These are phyloP conservation scores for Dictyostelium intermedium DNA, from an alignment of 78 protist genomes.

Conservation along the genomic window DNA sequence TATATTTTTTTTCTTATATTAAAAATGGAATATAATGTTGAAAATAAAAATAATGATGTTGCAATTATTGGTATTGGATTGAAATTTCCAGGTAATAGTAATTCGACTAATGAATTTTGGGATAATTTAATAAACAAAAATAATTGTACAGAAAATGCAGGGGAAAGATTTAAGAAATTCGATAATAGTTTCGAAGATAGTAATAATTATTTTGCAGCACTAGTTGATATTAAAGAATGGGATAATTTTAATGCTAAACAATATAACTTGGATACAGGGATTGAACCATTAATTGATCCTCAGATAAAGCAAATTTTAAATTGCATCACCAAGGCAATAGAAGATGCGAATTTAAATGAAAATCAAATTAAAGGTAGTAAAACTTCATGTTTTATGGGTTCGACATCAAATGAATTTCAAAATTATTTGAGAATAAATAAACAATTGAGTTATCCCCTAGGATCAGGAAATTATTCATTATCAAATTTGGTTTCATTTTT, in stretches of 20 bases:
- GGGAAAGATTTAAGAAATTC: not conserved
- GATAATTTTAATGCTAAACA: not conserved
- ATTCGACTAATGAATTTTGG: not conserved
- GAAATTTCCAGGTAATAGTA: not conserved
- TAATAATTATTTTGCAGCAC: not conserved
- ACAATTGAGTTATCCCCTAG: not conserved
- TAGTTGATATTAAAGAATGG: not conserved
- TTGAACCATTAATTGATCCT: not conserved
- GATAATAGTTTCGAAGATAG: not conserved
- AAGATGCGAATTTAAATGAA: not conserved
- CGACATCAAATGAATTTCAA: not conserved
- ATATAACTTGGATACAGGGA: not conserved
- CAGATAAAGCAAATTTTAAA: not conserved
- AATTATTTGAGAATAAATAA: not conserved
- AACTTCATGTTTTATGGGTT: not conserved
- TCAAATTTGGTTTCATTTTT: slow-evolving; percentile 50
- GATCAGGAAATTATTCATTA: not conserved
- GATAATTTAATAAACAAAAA: no score
- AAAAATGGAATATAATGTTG: not conserved
- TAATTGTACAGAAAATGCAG: not conserved
- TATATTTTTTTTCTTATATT: no score
- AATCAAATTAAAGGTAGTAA: not conserved
- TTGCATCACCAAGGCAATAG: not conserved
- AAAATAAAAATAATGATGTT: not conserved
- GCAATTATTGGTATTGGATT: not conserved